phyloP scores from a whole-genome alignment of 2,329 filamentous ascomycete species.

The Fusarium sororula region DNA sequence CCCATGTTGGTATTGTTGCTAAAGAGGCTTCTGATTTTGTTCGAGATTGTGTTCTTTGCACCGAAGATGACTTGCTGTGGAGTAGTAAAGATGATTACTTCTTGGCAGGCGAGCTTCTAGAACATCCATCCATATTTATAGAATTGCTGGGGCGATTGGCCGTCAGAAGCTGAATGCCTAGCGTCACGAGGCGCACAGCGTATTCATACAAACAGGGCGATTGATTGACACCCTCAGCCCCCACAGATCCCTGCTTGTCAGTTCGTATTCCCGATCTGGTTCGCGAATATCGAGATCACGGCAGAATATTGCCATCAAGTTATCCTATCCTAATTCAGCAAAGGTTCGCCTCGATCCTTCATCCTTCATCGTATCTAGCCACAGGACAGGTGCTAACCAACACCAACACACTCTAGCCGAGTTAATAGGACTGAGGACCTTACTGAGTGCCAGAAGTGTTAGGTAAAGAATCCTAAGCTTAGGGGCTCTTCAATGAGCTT shows the following conservation, averaged over 20 bases:
- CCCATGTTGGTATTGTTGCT: constrained; percentile 1
- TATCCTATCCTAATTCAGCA: not conserved
- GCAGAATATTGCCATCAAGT: not conserved
- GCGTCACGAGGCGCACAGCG: constrained; percentile 9
- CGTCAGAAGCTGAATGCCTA: not conserved
- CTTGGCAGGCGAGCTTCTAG: not conserved
- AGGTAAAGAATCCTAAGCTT: not conserved
- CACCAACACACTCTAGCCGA: not conserved
- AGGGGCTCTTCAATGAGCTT: not conserved
- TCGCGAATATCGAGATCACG: not conserved
- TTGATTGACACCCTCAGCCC: not conserved
- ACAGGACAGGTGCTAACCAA: not conserved
- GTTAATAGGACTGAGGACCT: not conserved
- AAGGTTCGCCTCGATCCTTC: not conserved
- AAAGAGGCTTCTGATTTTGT: not conserved
- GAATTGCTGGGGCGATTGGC: not conserved
- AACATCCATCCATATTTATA: constrained; percentile 12
- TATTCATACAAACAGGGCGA: constrained; percentile 6
- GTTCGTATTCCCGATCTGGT: not conserved
- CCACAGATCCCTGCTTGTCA: not conserved
- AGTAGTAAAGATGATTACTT: not conserved
- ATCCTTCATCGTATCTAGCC: not conserved
- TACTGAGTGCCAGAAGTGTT: not conserved
- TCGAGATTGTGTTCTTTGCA: not conserved
- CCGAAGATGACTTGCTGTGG: not conserved